These are phyloP conservation scores for Erodium texanum DNA, from an alignment of 441 rosid species.

Conservation along the genomic window DNA sequence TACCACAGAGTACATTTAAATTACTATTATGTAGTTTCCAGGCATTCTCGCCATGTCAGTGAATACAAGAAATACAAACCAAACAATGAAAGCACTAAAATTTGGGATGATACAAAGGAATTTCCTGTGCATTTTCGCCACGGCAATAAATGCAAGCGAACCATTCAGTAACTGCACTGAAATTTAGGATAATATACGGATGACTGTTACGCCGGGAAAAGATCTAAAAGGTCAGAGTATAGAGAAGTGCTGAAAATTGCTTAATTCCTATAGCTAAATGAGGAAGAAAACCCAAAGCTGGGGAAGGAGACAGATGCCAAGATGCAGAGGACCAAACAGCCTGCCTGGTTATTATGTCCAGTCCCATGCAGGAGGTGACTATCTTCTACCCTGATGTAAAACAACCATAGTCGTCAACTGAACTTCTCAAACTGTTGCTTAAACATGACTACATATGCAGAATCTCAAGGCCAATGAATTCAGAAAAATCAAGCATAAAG, in stretches of 20 bases:
- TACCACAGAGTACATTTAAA: slow-evolving; percentile 16
- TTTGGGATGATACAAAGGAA: neutral
- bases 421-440: neutral
- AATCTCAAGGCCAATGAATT: neutral
- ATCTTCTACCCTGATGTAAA: slow-evolving; percentile 4
- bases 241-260: neutral
- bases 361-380: slow-evolving; percentile 1
- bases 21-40: slow-evolving; percentile 8
- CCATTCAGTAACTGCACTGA: neutral
- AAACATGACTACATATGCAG: neutral
- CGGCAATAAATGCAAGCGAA: slow-evolving; percentile 9
- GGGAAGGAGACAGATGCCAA: slow-evolving; percentile 1
- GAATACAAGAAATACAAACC: neutral
- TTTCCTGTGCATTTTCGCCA: neutral
- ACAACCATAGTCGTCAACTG: neutral
- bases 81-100: slow-evolving; percentile 2
- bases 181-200: neutral
- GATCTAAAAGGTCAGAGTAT: slow-evolving; percentile 1
- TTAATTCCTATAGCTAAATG: neutral
- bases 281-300: neutral
- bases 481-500: neutral
- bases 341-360: slow-evolving; percentile 3
- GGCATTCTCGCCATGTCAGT: neutral
- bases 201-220: slow-evolving; percentile 9
- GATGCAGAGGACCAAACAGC: slow-evolving; percentile 5